phyloP scores from a whole-genome alignment of 2,329 filamentous ascomycete species.

The Alternaria solani region DNA sequence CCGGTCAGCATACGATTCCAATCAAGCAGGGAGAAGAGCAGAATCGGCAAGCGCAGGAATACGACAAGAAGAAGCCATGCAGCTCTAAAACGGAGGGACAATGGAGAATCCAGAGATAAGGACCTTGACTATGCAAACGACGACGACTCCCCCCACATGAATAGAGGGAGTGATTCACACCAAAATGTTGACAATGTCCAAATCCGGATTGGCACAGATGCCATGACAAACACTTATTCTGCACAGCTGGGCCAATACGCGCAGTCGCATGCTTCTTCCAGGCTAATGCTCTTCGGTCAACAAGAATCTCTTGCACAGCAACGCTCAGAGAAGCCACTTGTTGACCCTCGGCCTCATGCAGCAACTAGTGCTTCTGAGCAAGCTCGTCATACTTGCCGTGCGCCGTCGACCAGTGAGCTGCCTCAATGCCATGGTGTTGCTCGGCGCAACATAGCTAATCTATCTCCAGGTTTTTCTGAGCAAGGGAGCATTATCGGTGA shows the following conservation, averaged over 20 bases:
- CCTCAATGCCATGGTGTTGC: neutral
- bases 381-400: neutral
- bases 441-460: neutral
- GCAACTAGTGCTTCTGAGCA: constrained; percentile 6
- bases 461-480: neutral
- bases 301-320: constrained; percentile 22
- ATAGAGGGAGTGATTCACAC: constrained; percentile 20
- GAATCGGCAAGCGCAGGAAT: constrained; percentile 47
- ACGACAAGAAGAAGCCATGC: constrained; percentile 14
- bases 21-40: constrained; percentile 36
- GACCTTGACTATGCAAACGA: constrained; percentile 6
- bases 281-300: constrained; percentile 50
- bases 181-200: constrained; percentile 35
- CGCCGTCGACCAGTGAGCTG: constrained; percentile 9
- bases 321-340: constrained; percentile 8
- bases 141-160: constrained; percentile 8
- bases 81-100: constrained; percentile 2
- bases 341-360: constrained; percentile 7
- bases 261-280: constrained; percentile 35
- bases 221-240: constrained; percentile 37
- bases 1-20: constrained; percentile 41
- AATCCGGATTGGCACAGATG: constrained; percentile 49
- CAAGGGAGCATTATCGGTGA: constrained; percentile 6
- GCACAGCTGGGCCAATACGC: constrained; percentile 16
- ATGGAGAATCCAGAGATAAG: neutral